These are phyloP conservation scores for Anthostomella pinea DNA, from an alignment of 2,329 filamentous ascomycete genomes.

Conservation along the genomic window DNA sequence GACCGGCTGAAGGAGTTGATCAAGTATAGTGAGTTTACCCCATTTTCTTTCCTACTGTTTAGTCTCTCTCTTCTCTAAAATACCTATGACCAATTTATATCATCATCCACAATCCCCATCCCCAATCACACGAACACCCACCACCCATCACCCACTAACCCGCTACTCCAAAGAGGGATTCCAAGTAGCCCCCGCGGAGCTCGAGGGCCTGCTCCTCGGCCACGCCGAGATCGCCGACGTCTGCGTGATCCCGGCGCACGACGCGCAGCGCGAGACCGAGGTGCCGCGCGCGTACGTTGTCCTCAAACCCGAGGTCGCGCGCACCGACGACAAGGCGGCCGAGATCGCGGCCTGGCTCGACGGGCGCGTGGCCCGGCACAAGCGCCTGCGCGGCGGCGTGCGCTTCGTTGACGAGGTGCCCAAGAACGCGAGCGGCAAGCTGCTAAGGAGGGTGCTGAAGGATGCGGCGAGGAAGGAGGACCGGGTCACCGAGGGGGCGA, in stretches of 20 bases:
- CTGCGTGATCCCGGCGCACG: slow-evolving; percentile 61
- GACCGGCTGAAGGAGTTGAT: slow-evolving; percentile 75
- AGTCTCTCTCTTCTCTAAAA: slow-evolving; percentile 20
- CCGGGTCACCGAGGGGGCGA: slow-evolving; percentile 23
- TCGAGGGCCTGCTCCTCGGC: slow-evolving; percentile 48
- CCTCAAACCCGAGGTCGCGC: slow-evolving; percentile 36
- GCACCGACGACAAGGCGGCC: slow-evolving; percentile 35
- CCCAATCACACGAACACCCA: neutral
- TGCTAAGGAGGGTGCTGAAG: slow-evolving; percentile 55
- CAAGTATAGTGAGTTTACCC: slow-evolving; percentile 51
- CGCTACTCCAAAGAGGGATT: slow-evolving; percentile 56
- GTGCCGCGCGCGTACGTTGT: slow-evolving; percentile 67
- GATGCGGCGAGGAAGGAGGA: slow-evolving; percentile 40
- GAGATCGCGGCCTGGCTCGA: slow-evolving; percentile 39
- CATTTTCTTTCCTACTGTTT: neutral
- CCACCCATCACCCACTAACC: neutral
- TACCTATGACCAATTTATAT: too few relatives aligned
- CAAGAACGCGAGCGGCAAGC: slow-evolving; percentile 64
- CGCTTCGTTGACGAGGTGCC: slow-evolving; percentile 55
- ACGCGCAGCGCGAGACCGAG: slow-evolving; percentile 61
- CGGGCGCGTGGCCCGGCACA: slow-evolving; percentile 38
- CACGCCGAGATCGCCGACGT: slow-evolving; percentile 51
- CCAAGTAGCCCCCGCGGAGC: slow-evolving; percentile 66
- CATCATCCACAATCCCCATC: too few relatives aligned
- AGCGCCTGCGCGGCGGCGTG: slow-evolving; percentile 37